These are phyloP conservation scores for Irpex sp. DNA, from an alignment of 1,284 basidiomycete genomes.

Conservation along the genomic window DNA sequence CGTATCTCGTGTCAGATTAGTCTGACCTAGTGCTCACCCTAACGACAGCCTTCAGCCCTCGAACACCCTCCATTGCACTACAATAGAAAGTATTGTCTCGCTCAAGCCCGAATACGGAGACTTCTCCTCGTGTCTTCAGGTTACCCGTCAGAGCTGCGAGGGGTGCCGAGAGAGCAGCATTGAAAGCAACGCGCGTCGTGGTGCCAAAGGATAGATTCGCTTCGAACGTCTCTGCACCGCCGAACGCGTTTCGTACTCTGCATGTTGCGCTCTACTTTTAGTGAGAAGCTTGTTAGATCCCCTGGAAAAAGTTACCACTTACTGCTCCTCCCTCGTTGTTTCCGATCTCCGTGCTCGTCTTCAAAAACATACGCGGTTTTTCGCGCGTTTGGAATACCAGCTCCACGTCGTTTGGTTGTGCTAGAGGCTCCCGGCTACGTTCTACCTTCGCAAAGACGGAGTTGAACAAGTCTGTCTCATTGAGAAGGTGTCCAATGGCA, in stretches of 20 bases:
- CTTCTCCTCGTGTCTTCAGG: constrained; percentile 58
- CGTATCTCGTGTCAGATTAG: constrained; percentile 17
- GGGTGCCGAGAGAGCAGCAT: constrained; percentile 59
- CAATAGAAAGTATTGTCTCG: constrained; percentile 70
- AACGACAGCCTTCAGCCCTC: constrained; percentile 62
- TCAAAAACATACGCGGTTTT: constrained; percentile 76
- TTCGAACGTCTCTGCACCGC: constrained; percentile 88
- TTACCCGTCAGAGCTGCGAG: constrained; percentile 38
- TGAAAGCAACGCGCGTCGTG: constrained; percentile 82
- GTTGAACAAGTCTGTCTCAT: constrained; percentile 73
- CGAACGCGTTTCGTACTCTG: constrained; percentile 84
- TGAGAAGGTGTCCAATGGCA: constrained; percentile 59
- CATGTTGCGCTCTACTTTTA: constrained; percentile 65
- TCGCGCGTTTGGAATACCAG: constrained; percentile 79
- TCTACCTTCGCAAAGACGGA: constrained; percentile 74
- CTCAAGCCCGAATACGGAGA: constrained; percentile 61
- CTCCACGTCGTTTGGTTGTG: constrained; percentile 76
- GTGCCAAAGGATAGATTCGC: constrained; percentile 85
- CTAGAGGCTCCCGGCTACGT: constrained; percentile 52
- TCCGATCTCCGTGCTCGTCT: constrained; percentile 90
- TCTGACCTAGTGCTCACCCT: constrained; percentile 52
- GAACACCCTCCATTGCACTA: constrained; percentile 64
- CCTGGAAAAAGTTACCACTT: constrained; percentile 29
- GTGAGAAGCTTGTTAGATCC: background rate
- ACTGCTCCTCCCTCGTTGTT: constrained; percentile 92